These are phyloP conservation scores for Poa annua DNA, from an alignment of 176 grass and related monocot genomes.

Conservation along the genomic window DNA sequence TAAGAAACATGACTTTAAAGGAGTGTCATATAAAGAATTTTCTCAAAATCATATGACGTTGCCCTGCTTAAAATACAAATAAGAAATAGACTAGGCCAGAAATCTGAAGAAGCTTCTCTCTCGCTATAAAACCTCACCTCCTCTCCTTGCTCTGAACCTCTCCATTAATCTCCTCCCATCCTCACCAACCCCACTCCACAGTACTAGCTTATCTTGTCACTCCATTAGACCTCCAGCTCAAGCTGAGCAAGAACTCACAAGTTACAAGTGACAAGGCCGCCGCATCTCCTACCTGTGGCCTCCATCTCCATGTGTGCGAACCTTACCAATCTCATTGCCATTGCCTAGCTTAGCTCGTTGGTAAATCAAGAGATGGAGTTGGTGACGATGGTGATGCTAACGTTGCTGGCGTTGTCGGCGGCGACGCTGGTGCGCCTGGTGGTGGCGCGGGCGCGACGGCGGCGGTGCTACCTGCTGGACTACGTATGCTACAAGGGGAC, in stretches of 20 bases:
- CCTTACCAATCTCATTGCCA: background rate
- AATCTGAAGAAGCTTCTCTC: background rate
- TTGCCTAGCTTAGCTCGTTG: background rate
- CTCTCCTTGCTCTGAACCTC: background rate
- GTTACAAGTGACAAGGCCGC: background rate
- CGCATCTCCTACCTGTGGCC: background rate
- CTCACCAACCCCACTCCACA: slow-evolving; percentile 28
- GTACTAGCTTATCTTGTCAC: background rate
- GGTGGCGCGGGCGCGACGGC: slow-evolving; percentile 40
- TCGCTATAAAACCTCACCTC: slow-evolving; percentile 39
- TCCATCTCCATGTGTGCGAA: slow-evolving; percentile 44
- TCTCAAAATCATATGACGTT: too few relatives aligned
- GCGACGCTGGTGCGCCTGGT: slow-evolving; percentile 41
- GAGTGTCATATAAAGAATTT: too few relatives aligned
- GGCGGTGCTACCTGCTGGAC: slow-evolving; percentile 79
- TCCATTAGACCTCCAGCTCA: background rate
- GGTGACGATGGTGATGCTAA: slow-evolving; percentile 41
- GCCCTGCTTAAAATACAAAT: too few relatives aligned
- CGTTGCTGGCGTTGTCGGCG: slow-evolving; percentile 53
- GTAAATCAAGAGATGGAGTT: slow-evolving; percentile 51
- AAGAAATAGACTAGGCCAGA: background rate
- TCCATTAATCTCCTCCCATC: slow-evolving; percentile 14
- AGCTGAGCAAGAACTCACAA: slow-evolving; percentile 2
- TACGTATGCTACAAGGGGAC: slow-evolving; percentile 89
- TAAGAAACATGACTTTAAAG: too few relatives aligned